phyloP scores from a whole-genome alignment of 306 rosid species.

The Lathyrus sativus region DNA sequence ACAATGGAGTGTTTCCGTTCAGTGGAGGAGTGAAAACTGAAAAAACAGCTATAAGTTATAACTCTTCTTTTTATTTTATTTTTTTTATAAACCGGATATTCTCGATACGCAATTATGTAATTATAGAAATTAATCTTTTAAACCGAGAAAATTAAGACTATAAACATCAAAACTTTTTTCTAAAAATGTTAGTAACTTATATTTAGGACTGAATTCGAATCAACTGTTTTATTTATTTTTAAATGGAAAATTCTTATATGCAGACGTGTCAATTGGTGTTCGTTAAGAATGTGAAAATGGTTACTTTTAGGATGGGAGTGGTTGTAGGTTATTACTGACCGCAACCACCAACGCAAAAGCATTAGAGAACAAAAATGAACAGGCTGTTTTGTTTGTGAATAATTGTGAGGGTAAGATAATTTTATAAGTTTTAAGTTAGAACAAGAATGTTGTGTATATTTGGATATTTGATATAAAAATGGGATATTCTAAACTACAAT shows the following conservation, averaged over 20 bases:
- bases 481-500: constrained; percentile 1
- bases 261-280: constrained; percentile 35
- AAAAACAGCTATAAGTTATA: too few species aligned
- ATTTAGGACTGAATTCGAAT: too few species aligned
- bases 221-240: too few species aligned
- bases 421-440: neutral
- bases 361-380: constrained; percentile 33
- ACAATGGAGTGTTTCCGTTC: too few species aligned
- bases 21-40: too few species aligned
- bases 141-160: too few species aligned
- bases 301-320: constrained; percentile 5
- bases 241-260: neutral
- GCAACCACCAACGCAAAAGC: constrained; percentile 22
- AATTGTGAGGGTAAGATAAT: neutral
- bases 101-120: too few species aligned
- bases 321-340: constrained; percentile 34
- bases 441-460: neutral
- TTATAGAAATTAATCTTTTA: too few species aligned
- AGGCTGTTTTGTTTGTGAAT: constrained; percentile 11
- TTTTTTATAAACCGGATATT: too few species aligned
- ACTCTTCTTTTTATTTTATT: too few species aligned
- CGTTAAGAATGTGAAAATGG: constrained; percentile 36
- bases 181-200: too few species aligned
- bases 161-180: too few species aligned
- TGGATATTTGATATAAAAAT: neutral